Evolutionary conservation across 805 yeast species (phyloP).

Genomic region (Wickerhamiella bombiphila): DNA sequence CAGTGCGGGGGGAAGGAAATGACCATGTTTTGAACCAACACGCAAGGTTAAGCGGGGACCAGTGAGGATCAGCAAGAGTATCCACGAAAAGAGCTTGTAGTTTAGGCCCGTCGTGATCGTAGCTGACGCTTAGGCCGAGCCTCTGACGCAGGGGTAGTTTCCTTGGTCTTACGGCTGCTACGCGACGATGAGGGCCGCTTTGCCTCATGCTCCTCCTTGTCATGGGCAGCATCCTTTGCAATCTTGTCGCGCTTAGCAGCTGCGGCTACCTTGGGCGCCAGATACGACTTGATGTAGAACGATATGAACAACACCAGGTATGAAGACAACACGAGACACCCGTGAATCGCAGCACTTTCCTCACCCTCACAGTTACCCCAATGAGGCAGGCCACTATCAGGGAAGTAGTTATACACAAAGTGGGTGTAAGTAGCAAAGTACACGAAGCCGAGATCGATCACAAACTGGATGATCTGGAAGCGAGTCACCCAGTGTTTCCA

Average conservation of each 20-base stretch:
- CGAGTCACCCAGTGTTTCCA: slow-evolving; percentile 99
- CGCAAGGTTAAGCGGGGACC: too few relatives aligned
- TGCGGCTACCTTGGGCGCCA: slow-evolving; percentile 22
- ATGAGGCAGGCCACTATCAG: slow-evolving; percentile 45
- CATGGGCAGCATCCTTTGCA: slow-evolving; percentile 10
- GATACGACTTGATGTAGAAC: slow-evolving; percentile 80
- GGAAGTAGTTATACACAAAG: slow-evolving; percentile 57
- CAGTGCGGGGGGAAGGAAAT: too few relatives aligned
- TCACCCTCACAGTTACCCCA: slow-evolving; percentile 81
- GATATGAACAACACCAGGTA: slow-evolving; percentile 82
- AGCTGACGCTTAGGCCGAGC: slow-evolving; percentile 13
- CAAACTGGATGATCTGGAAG: slow-evolving; percentile 85
- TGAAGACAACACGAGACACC: slow-evolving; percentile 74
- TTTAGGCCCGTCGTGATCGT: slow-evolving; percentile 15
- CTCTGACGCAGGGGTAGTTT: slow-evolving; percentile 4
- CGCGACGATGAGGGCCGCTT: slow-evolving; percentile 1
- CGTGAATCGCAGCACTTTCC: slow-evolving; percentile 83
- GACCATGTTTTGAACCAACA: too few relatives aligned
- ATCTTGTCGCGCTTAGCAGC: slow-evolving; percentile 16
- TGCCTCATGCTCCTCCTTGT: slow-evolving; percentile 4
- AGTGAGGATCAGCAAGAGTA: too few relatives aligned
- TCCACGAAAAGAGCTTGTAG: too few relatives aligned
- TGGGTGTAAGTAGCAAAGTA: slow-evolving; percentile 90
- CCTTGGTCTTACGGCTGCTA: too few relatives aligned
- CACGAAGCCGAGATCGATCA: slow-evolving; percentile 77